Evolutionary conservation across 2,329 filamentous ascomycete species (phyloP).

Genomic region (Alternaria gaisen): DNA sequence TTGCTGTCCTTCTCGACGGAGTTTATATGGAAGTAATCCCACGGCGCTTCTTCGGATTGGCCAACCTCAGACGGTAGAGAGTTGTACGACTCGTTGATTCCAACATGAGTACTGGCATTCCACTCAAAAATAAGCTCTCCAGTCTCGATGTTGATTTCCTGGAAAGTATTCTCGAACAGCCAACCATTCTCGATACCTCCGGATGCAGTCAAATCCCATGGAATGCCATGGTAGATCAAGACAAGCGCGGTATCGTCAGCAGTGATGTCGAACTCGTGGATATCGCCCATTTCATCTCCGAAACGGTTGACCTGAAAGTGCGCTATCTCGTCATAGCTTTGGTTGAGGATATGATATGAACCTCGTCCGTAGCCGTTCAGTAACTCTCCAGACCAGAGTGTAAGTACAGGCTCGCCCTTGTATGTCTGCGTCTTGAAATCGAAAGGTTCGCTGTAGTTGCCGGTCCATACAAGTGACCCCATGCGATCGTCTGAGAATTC

Average conservation of each 20-base stretch:
- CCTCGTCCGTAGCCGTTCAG: conserved; percentile 22
- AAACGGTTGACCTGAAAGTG: conserved; percentile 24
- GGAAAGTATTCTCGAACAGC: conserved; percentile 56
- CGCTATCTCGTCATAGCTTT: conserved; percentile 27
- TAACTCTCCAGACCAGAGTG: conserved; percentile 28
- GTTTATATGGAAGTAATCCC: conserved; percentile 55
- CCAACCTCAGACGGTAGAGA: conserved; percentile 34
- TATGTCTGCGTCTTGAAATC: conserved; percentile 34
- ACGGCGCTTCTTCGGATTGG: conserved; percentile 39
- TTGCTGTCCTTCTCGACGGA: conserved; percentile 39
- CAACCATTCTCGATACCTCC: conserved; percentile 50
- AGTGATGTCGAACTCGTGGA: conserved; percentile 59
- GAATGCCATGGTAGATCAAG: conserved; percentile 52
- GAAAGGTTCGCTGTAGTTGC: conserved; percentile 29
- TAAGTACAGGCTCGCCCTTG: conserved; percentile 31
- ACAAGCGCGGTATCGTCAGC: conserved; percentile 54
- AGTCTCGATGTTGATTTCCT: conserved; percentile 56
- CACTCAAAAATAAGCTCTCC: conserved; percentile 53
- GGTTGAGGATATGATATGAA: conserved; percentile 26
- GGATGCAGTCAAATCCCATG: conserved; percentile 51
- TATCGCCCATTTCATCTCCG: conserved; percentile 40
- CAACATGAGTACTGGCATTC: conserved; percentile 50
- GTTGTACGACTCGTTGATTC: conserved; percentile 35
- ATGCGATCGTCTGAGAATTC: conserved; percentile 26
- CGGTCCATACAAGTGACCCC: conserved; percentile 31